Evolutionary conservation across 1,284 basidiomycete species (phyloP).

Genomic region (Microbotryomycetes sp.): DNA sequence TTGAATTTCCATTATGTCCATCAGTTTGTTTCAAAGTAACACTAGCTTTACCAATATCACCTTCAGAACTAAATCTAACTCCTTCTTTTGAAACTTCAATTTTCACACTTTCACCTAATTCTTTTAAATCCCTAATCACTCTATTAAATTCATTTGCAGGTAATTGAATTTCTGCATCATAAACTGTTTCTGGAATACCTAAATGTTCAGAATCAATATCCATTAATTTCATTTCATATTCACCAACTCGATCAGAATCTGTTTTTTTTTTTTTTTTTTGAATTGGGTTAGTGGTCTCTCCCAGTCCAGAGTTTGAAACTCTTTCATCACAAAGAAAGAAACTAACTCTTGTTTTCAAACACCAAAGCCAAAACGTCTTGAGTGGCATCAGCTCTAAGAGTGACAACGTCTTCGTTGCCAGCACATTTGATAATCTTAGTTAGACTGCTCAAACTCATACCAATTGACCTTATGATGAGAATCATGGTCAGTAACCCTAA

Average conservation of each 20-base stretch:
- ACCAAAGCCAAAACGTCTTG: slow-evolving; percentile 82
- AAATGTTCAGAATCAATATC: slow-evolving; percentile 96
- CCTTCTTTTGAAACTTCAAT: slow-evolving; percentile 97
- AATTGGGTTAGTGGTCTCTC: background rate
- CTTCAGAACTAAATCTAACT: slow-evolving; percentile 86
- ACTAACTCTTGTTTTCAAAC: slow-evolving; percentile 84
- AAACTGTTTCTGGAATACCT: slow-evolving; percentile 96
- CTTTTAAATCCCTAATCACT: slow-evolving; percentile 88
- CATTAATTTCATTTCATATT: slow-evolving; percentile 99
- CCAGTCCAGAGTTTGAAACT: background rate
- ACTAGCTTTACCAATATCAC: slow-evolving; percentile 87
- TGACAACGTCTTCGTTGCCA: slow-evolving; percentile 91
- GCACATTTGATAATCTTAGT: slow-evolving; percentile 97
- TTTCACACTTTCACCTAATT: slow-evolving; percentile 87
- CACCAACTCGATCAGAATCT: slow-evolving; percentile 91
- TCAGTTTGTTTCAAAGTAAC: slow-evolving; percentile 72
- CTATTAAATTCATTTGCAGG: slow-evolving; percentile 79
- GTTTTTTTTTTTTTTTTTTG: too few species aligned
- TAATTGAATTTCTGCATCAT: slow-evolving; percentile 89
- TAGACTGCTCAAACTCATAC: slow-evolving; percentile 61
- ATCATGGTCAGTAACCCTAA: too few species aligned
- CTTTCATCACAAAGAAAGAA: background rate
- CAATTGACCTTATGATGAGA: slow-evolving; percentile 32
- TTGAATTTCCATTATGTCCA: slow-evolving; percentile 29
- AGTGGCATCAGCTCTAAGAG: slow-evolving; percentile 85